These are phyloP conservation scores for Lavandula angustifolia DNA, from an alignment of 257 asterid genomes.

Conservation along the genomic window DNA sequence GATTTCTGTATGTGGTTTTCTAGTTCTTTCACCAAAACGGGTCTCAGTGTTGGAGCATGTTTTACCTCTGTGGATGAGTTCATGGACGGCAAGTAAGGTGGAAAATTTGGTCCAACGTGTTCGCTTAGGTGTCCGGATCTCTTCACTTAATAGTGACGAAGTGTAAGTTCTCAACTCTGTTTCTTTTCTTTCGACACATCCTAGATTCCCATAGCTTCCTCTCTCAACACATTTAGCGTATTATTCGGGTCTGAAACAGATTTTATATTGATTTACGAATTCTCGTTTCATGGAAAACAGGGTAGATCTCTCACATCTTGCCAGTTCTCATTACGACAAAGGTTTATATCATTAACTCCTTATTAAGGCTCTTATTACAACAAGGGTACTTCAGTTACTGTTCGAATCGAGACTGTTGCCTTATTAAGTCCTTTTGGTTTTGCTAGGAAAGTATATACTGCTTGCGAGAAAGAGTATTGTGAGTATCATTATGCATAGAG, in stretches of 20 bases:
- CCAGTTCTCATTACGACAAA: slow-evolving; percentile 62
- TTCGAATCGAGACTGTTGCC: slow-evolving; percentile 19
- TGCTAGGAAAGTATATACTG: slow-evolving; percentile 65
- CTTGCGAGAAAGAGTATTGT: slow-evolving; percentile 48
- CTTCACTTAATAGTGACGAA: slow-evolving; percentile 57
- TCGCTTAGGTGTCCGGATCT: slow-evolving; percentile 65
- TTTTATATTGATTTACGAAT: slow-evolving; percentile 26
- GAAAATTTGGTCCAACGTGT: slow-evolving; percentile 51
- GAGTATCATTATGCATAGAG: slow-evolving; percentile 67
- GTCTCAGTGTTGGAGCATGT: slow-evolving; percentile 80
- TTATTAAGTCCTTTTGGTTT: slow-evolving; percentile 28
- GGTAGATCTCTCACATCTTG: slow-evolving; percentile 56
- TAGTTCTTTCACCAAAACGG: slow-evolving; percentile 79
- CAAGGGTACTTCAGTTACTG: slow-evolving; percentile 46
- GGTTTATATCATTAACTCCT: slow-evolving; percentile 45
- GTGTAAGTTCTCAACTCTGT: slow-evolving; percentile 62
- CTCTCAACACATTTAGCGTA: neutral
- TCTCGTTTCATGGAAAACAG: slow-evolving; percentile 45
- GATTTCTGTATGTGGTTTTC: slow-evolving; percentile 33
- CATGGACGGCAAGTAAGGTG: slow-evolving; percentile 49
- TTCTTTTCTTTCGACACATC: slow-evolving; percentile 10
- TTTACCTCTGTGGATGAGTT: slow-evolving; percentile 76
- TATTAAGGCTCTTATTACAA: slow-evolving; percentile 50
- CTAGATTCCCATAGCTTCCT: slow-evolving; percentile 11
- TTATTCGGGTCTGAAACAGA: neutral